Base-by-base conservation (phyloP, 257 asterid species). In the Mentha longifolia region DNA sequence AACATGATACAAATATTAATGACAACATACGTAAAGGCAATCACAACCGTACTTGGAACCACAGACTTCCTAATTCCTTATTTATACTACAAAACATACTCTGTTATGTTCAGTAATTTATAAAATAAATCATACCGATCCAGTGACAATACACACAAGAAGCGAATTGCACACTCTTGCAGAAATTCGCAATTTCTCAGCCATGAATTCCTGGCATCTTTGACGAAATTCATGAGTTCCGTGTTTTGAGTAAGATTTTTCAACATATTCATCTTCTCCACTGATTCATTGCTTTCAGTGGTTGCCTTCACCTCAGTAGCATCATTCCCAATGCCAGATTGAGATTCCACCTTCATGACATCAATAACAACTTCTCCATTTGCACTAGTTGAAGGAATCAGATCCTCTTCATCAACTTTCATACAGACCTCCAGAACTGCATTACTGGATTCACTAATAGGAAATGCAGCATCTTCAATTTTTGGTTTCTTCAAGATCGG, bases 111-210 rank as follows among this genome's bases (percentile, higher is more conserved):
- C 76, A 52, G 65, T 49, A 57, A 14, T 63, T 66, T 58, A 37
- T 62, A 51, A 52, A 68, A 57, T 57, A 67, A 67, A 75, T n/a
- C 89, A 79, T 92, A 95, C 99, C 99, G 84, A 77, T 95, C 99
- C 79, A 95, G 83, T 37, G 99, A 82, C 87, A 95, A 82, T 78
- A 92, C 88, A 80, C 99, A 92, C 83, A 95, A 79, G 85, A 89
- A 92, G 77, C 98, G 99, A 79, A 95, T 81, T n/a, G 99, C 95
- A 85, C 98, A 95, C 72, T 95, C 98, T 82, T 84, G 99, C 78
- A 92, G 89, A 87, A 95, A 92, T 85, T 92, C 99, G 70, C 79
- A 87, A 83, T 95, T 95, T 70, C 88, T 83, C 72, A 89, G 73
- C 94, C 97, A 95, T 69, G 97, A 95, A 75, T 87, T 85, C 85